Conservation (phyloP, 495 filamentous ascomycete genomes). For the Xylaria sp. region DNA sequence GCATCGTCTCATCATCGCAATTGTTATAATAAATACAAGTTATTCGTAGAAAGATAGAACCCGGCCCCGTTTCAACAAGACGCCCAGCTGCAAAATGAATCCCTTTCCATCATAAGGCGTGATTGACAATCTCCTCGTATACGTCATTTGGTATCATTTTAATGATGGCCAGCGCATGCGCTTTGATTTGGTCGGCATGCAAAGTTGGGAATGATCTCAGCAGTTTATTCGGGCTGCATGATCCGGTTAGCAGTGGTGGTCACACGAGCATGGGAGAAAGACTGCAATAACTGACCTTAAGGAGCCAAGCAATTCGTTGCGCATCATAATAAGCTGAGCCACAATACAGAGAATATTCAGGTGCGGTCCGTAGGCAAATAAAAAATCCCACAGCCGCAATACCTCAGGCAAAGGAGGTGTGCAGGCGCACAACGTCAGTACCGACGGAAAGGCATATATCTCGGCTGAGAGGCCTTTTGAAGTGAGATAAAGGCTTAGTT, state of each 20-base stretch:
- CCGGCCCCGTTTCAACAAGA: neutral
- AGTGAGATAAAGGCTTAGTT: constrained; percentile 81
- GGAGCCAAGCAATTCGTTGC: constrained; percentile 80
- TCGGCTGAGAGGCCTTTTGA: constrained; percentile 87
- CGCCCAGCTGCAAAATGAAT: neutral
- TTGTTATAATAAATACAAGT: constrained; percentile 24
- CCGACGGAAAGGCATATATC: constrained; percentile 97
- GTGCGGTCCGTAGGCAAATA: constrained; percentile 94
- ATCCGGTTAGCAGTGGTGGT: constrained; percentile 28
- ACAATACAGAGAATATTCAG: constrained; percentile 97
- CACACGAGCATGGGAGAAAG: neutral
- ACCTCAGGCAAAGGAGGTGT: constrained; percentile 98
- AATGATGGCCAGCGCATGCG: constrained; percentile 77
- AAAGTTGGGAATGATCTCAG: constrained; percentile 88
- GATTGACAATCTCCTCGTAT: constrained; percentile 85
- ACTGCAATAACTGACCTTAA: constrained; percentile 68
- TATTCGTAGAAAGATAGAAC: neutral
- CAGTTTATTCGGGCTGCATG: constrained; percentile 82
- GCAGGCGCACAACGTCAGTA: constrained; percentile 92
- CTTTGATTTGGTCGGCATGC: constrained; percentile 80
- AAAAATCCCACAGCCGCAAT: constrained; percentile 94
- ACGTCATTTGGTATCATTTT: constrained; percentile 86
- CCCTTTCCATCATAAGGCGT: constrained; percentile 68
- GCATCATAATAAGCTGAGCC: constrained; percentile 88
- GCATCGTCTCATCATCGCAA: constrained; percentile 8